A percentile compares a stretch with the other conserved stretches of the same genome.
phyloP scores from a whole-genome alignment of 2,329 filamentous ascomycete genomes.

The Geosmithia morbida region DNA sequence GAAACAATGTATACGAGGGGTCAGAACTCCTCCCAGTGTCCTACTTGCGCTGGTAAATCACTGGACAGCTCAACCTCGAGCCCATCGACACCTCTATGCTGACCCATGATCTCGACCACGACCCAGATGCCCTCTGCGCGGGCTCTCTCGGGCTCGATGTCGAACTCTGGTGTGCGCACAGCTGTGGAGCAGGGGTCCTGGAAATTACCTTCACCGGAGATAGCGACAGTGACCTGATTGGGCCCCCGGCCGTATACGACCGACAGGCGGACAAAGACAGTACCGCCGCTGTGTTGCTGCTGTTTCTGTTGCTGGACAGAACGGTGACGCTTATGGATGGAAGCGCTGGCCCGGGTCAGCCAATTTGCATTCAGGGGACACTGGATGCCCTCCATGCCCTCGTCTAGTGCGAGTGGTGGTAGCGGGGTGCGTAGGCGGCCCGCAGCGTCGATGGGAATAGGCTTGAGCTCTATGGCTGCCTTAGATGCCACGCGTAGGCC shows the following conservation, averaged over 20 bases:
- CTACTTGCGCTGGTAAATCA: slow-evolving; percentile 27
- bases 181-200: slow-evolving; percentile 46
- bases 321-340: slow-evolving; percentile 7
- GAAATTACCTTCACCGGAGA: slow-evolving; percentile 61
- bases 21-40: slow-evolving; percentile 23
- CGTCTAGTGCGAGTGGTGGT: slow-evolving; percentile 35
- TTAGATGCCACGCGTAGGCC: slow-evolving; percentile 59
- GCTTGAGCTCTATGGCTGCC: slow-evolving; percentile 35
- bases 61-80: slow-evolving; percentile 40
- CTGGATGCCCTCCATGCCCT: slow-evolving; percentile 23
- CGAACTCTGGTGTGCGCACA: slow-evolving; percentile 58
- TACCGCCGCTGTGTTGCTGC: neutral
- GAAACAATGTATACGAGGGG: neutral
- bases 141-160: slow-evolving; percentile 52
- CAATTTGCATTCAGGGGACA: slow-evolving; percentile 23
- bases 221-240: slow-evolving; percentile 47
- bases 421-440: slow-evolving; percentile 54
- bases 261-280: slow-evolving; percentile 45
- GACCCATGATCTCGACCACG: slow-evolving; percentile 67
- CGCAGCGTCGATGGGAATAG: slow-evolving; percentile 58
- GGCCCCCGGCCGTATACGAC: slow-evolving; percentile 62
- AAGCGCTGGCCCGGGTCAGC: slow-evolving; percentile 40
- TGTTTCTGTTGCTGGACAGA: neutral
- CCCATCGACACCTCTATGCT: slow-evolving; percentile 20
- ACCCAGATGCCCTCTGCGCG: slow-evolving; percentile 54